These are phyloP conservation scores for Przewalskia tangutica DNA, from an alignment of 257 asterid genomes.

Conservation along the genomic window DNA sequence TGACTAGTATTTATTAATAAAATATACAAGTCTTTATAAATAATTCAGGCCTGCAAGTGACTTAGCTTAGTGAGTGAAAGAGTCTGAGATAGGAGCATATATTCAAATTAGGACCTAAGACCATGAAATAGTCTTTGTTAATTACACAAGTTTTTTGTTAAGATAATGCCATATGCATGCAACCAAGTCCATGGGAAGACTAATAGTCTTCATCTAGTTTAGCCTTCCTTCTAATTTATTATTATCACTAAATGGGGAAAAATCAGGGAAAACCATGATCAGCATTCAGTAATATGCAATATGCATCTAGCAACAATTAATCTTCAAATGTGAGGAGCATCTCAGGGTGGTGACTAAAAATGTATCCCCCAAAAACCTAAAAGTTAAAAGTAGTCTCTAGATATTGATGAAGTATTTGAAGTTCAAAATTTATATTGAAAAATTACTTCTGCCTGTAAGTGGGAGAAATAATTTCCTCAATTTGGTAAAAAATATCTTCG, in stretches of 20 bases:
- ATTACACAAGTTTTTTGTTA: background rate
- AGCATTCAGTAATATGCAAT: background rate
- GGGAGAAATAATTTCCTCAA: background rate
- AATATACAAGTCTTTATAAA: background rate
- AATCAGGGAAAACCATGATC: background rate
- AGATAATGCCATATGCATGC: background rate
- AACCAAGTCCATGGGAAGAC: background rate
- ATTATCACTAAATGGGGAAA: background rate
- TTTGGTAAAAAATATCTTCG: background rate
- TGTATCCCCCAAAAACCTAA: background rate
- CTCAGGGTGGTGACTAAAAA: background rate
- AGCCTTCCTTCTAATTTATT: background rate
- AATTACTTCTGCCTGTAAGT: no score
- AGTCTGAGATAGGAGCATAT: no score
- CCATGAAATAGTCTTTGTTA: background rate
- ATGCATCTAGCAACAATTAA: no score
- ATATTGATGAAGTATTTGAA: background rate
- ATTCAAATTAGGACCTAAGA: background rate
- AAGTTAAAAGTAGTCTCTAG: background rate
- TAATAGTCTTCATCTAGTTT: background rate
- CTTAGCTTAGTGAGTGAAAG: no score
- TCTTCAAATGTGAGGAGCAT: no score
- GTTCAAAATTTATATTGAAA: background rate
- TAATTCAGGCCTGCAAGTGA: slow-evolving; percentile 14
- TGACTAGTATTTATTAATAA: background rate